Conservation (phyloP, 495 filamentous ascomycete genomes). For the Trichoderma gamsii region DNA sequence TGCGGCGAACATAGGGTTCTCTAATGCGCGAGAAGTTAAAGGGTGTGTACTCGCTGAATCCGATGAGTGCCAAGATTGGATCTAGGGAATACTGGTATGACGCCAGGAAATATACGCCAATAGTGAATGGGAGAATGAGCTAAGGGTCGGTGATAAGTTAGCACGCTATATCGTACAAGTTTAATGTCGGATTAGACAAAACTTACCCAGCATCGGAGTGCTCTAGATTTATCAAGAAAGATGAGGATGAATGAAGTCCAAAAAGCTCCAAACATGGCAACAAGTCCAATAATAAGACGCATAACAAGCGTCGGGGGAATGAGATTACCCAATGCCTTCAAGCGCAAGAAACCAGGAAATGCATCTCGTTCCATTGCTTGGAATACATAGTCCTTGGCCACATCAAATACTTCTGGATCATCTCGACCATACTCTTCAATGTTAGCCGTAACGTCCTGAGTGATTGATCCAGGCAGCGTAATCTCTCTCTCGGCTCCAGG, state of each 20-base stretch:
- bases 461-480: conserved; percentile 78
- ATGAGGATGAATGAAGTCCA: conserved; percentile 92
- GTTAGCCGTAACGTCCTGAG: conserved; percentile 67
- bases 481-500: conserved; percentile 94
- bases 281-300: conserved; percentile 76
- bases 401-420: conserved; percentile 94
- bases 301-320: conserved; percentile 81
- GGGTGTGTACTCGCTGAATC: conserved; percentile 90
- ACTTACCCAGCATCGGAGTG: conserved; percentile 77
- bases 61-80: conserved; percentile 80
- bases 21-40: conserved; percentile 79
- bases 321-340: conserved; percentile 90
- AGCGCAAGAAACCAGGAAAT: conserved; percentile 90
- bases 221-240: conserved; percentile 70
- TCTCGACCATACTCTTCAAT: conserved; percentile 88
- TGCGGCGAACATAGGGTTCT: conserved; percentile 80
- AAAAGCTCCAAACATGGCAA: conserved; percentile 83
- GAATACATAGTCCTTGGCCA: conserved; percentile 97
- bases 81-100: conserved; percentile 94
- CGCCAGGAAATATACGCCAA: conserved; percentile 80
- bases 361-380: conserved; percentile 99
- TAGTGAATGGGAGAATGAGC: conserved; percentile 88
- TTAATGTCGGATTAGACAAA: neutral
- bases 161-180: neutral
- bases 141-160: conserved; percentile 31